Evolutionary conservation across 2,329 filamentous ascomycete genomes (phyloP).

Genomic region (Colletotrichum sp.): DNA sequence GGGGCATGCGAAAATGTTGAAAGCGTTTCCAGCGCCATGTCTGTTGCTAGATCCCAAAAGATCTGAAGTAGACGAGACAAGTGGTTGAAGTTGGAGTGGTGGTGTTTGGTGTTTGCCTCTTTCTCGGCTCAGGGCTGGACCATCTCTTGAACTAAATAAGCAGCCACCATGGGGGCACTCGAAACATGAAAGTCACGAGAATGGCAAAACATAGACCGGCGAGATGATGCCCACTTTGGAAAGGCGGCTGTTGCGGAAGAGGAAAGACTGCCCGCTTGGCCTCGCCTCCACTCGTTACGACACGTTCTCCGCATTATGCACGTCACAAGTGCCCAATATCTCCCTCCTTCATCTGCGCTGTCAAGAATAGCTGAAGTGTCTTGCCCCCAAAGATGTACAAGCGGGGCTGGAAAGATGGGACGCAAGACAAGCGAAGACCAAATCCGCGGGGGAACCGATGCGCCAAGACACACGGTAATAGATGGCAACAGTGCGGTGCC

Average conservation of each 20-base stretch:
- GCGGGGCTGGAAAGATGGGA: background rate
- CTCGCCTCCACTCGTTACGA: background rate
- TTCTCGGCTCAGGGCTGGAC: background rate
- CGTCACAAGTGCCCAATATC: background rate
- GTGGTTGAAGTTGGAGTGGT: background rate
- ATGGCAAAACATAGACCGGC: background rate
- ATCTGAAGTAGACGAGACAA: background rate
- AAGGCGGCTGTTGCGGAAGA: background rate
- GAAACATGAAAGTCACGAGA: background rate
- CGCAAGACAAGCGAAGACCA: background rate
- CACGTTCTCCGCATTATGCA: slow-evolving; percentile 3
- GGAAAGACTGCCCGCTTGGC: background rate
- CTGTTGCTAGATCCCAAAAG: background rate
- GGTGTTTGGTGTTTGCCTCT: background rate
- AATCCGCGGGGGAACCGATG: background rate
- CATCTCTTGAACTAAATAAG: slow-evolving; percentile 3
- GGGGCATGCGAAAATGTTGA: background rate
- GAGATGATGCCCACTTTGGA: background rate
- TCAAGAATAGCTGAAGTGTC: background rate
- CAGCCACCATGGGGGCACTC: background rate
- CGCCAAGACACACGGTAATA: background rate
- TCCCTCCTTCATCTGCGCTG: background rate
- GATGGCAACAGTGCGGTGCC: background rate
- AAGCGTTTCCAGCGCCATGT: background rate
- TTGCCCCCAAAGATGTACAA: background rate